These are phyloP conservation scores for Trichocomaceae sp. DNA, from an alignment of 2,329 filamentous ascomycete genomes.

Conservation along the genomic window DNA sequence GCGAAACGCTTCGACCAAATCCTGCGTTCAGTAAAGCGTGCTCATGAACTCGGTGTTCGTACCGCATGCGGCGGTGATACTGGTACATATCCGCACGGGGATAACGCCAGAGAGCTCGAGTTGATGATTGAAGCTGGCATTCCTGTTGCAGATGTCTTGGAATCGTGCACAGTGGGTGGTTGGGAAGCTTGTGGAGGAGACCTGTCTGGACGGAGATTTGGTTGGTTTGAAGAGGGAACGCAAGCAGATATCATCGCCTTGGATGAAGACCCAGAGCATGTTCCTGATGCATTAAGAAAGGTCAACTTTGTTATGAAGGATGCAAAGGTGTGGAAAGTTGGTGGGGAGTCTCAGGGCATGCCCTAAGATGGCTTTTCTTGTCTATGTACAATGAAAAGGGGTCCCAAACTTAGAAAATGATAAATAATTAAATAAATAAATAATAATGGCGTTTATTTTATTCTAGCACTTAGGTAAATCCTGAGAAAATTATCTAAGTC, in stretches of 20 bases:
- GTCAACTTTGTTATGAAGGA: constrained; percentile 3
- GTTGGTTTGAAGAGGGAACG: constrained; percentile 45
- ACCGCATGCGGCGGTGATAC: constrained; percentile 51
- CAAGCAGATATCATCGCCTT: constrained; percentile 50
- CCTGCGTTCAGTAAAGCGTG: constrained; percentile 39
- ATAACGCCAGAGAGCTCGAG: constrained; percentile 49
- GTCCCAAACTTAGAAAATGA: not conserved
- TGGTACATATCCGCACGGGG: constrained; percentile 48
- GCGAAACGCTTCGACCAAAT: constrained; percentile 24
- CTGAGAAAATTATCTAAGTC: too few relatives aligned
- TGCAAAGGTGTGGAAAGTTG: not conserved
- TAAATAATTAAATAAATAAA: too few relatives aligned
- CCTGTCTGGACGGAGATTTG: constrained; percentile 47
- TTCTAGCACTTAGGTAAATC: too few relatives aligned
- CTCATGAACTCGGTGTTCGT: constrained; percentile 40
- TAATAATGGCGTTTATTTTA: too few relatives aligned
- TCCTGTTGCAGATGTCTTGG: constrained; percentile 45
- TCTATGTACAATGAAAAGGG: not conserved
- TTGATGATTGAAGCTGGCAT: constrained; percentile 48
- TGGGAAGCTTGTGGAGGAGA: constrained; percentile 53
- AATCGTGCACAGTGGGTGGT: constrained; percentile 46
- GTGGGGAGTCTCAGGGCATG: not conserved
- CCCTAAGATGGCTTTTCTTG: not conserved
- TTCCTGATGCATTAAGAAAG: not conserved
- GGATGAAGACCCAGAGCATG: constrained; percentile 34